Percentiles rank a stretch among this genome's conserved stretches.
Conservation (phyloP, 371 early-diverging fungal genomes). For the Parasitella parasitica region DNA sequence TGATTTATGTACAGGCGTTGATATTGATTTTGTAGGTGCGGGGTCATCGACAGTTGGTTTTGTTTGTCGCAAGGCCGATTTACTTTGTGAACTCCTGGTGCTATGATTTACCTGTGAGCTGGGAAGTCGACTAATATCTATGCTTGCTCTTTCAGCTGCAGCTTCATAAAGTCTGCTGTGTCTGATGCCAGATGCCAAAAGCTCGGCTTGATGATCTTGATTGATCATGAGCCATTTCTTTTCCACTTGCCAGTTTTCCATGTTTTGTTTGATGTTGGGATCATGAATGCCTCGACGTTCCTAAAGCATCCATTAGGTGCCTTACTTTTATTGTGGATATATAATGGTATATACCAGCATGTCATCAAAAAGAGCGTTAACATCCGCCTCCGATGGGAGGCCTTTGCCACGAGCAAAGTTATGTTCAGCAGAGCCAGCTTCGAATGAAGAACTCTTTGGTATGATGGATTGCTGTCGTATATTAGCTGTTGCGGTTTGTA, state of each 20-base stretch:
- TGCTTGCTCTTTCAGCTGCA: conserved; percentile 1
- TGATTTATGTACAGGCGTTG: conserved; percentile 12
- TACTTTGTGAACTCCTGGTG: background rate
- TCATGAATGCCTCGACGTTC: conserved; percentile 48
- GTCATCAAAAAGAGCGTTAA: conserved; percentile 35
- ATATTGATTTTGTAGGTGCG: conserved; percentile 9
- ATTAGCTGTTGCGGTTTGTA: background rate
- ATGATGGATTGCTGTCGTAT: conserved; percentile 7
- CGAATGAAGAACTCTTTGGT: conserved; percentile 24
- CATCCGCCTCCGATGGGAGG: conserved; percentile 30
- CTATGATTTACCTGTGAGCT: background rate
- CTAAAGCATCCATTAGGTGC: conserved; percentile 7
- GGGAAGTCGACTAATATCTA: conserved; percentile 7
- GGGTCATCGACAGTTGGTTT: background rate
- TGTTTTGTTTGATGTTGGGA: conserved; percentile 23
- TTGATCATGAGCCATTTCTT: conserved; percentile 54
- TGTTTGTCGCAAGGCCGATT: background rate
- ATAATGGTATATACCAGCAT: conserved; percentile 50
- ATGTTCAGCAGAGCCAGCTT: conserved; percentile 23
- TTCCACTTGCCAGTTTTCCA: conserved; percentile 37
- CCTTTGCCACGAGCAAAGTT: conserved; percentile 16
- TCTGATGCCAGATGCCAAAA: conserved; percentile 20
- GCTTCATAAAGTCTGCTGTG: background rate
- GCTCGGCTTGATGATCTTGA: conserved; percentile 50
- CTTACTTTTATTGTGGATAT: background rate